Base-by-base conservation (phyloP, 371 early-diverging fungal genomes). In the Coemansia sp. region DNA sequence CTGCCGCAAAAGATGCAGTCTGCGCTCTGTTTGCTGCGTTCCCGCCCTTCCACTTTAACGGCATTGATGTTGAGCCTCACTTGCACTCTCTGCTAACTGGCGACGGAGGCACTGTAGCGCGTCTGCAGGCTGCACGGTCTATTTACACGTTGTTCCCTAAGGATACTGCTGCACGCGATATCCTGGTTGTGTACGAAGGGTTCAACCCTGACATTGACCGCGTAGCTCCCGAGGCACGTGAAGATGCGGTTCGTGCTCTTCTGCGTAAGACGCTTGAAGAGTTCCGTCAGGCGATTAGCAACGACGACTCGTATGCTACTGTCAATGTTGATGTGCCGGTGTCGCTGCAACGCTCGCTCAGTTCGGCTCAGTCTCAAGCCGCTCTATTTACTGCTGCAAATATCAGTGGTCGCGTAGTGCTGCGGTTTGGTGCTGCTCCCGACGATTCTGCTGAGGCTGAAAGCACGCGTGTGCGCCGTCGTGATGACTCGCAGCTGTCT, bases 61-160 rank as follows among this genome's bases (percentile, higher is more conserved):
- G 85, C 48, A 88, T 92, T 54, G 86, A 88, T 26, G 86, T 95
- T 30, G 92, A 93, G 57, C 87, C 88, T 52, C 89, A 89, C 42
- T 81, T 94, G 61, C 93, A 93, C 75, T 85, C 89, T 40, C 88
- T 88, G 80, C 88, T 95, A 58, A 82, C 88, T 26, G 91, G 93
- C 33, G 88, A 88, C 61, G 93, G 92, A n/a, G 84, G 86, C 68
- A 91, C 89, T 71, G 82, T 93, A 9, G 83, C 85, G 39, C 89
- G 90, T 25, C 82, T 90, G 72, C 87, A 87, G 65, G 80, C 87
- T 2, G 77, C 83, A 33, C 86, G 88, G 53, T 71, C 80, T 23
- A 89, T 93, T 14, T 91, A 89, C 59, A 81, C 93, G 9, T 84
- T 93, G 64, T 85, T 93, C 18, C 91, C 94, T 21, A 81, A 82